Evolutionary conservation across 2,329 filamentous ascomycete species (phyloP).

Genomic region (Hyphodiscus sp.): DNA sequence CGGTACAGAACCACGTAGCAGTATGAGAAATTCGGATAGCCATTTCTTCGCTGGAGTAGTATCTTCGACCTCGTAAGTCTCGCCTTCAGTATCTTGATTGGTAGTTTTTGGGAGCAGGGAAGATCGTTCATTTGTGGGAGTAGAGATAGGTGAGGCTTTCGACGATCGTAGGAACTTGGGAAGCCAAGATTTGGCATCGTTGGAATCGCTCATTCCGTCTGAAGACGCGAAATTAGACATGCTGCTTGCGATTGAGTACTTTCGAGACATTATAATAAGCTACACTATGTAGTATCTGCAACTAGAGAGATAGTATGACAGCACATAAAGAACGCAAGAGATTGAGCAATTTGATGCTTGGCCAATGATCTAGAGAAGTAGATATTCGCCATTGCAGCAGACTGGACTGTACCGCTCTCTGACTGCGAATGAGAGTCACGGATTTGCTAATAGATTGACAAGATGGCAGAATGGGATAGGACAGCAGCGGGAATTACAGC

Average conservation of each 20-base stretch:
- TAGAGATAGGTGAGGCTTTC: slow-evolving; percentile 14
- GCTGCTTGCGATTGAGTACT: background rate
- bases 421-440: background rate
- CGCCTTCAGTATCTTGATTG: slow-evolving; percentile 14
- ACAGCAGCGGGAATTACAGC: background rate
- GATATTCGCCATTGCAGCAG: background rate
- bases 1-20: slow-evolving; percentile 64
- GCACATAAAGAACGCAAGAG: background rate
- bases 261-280: background rate
- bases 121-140: slow-evolving; percentile 26
- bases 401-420: background rate
- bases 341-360: background rate
- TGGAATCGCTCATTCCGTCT: slow-evolving; percentile 15
- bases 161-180: slow-evolving; percentile 19
- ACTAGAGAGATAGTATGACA: background rate
- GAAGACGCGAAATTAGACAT: background rate
- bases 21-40: slow-evolving; percentile 56
- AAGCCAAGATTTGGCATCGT: slow-evolving; percentile 24
- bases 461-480: background rate
- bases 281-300: background rate
- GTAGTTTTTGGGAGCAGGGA: slow-evolving; percentile 21
- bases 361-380: background rate
- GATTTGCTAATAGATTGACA: background rate
- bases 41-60: slow-evolving; percentile 27
- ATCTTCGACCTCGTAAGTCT: slow-evolving; percentile 23